These are phyloP conservation scores for Hibiscus syriacus DNA, from an alignment of 345 rosid species.

Conservation along the genomic window DNA sequence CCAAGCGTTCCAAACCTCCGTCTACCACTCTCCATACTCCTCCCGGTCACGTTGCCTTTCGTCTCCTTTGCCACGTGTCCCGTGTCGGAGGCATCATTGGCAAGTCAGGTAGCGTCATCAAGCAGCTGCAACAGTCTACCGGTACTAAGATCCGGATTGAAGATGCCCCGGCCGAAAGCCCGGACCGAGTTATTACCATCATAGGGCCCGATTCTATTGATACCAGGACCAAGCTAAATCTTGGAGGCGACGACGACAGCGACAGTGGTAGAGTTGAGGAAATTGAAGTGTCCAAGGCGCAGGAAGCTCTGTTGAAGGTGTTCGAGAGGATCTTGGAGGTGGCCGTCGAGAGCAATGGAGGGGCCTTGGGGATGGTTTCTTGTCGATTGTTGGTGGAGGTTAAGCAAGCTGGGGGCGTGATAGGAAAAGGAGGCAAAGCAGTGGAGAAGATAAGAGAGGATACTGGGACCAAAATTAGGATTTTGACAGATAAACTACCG, in stretches of 20 bases:
- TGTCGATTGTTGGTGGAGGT: slow-evolving; percentile 69
- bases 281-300: slow-evolving; percentile 62
- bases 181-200: slow-evolving; percentile 66
- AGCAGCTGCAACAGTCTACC: slow-evolving; percentile 65
- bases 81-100: slow-evolving; percentile 86
- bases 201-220: slow-evolving; percentile 28
- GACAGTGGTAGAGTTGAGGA: slow-evolving; percentile 19
- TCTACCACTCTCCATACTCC: slow-evolving; percentile 37
- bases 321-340: slow-evolving; percentile 69
- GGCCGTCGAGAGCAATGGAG: slow-evolving; percentile 41
- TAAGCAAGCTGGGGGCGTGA: slow-evolving; percentile 66
- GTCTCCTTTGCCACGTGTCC: slow-evolving; percentile 62
- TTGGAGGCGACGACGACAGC: neutral
- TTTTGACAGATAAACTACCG: slow-evolving; percentile 63
- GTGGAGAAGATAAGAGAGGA: slow-evolving; percentile 77
- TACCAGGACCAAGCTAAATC: slow-evolving; percentile 16
- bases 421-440: slow-evolving; percentile 86
- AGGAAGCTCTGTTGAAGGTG: slow-evolving; percentile 72
- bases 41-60: slow-evolving; percentile 56
- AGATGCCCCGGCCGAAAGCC: slow-evolving; percentile 52
- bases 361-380: slow-evolving; percentile 40
- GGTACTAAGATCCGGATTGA: slow-evolving; percentile 82
- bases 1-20: slow-evolving; percentile 53
- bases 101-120: slow-evolving; percentile 70
- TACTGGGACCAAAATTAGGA: slow-evolving; percentile 58